Percentiles rank a stretch among this genome's conserved stretches.
phyloP scores from a whole-genome alignment of 345 rosid species.

The Salix koriyanagi region DNA sequence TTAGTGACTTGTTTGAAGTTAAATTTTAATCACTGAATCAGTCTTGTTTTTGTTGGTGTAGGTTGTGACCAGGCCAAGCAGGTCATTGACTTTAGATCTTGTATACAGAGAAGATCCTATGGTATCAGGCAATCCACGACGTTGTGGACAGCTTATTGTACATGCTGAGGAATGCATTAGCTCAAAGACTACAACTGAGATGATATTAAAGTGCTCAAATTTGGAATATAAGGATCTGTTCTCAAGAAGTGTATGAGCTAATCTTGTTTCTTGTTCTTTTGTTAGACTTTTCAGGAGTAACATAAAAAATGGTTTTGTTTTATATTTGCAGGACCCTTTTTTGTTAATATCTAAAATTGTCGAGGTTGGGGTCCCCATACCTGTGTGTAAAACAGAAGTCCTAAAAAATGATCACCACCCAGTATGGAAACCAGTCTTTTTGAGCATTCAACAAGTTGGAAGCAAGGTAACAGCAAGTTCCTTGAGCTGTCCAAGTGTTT shows the following conservation, averaged over 20 bases:
- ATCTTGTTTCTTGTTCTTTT: conserved; percentile 13
- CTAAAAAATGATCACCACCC: conserved; percentile 68
- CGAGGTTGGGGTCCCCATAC: conserved; percentile 56
- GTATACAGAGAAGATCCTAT: conserved; percentile 45
- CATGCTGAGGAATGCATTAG: conserved; percentile 82
- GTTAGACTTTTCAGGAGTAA: not conserved
- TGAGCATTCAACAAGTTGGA: conserved; percentile 83
- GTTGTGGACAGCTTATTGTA: conserved; percentile 58
- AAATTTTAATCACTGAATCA: not conserved
- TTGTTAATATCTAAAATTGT: conserved; percentile 74
- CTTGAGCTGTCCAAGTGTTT: not conserved
- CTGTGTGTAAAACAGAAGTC: conserved; percentile 88
- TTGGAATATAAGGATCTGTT: conserved; percentile 77
- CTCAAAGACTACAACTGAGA: conserved; percentile 67
- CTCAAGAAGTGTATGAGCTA: conserved; percentile 69
- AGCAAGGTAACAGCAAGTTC: conserved; percentile 56
- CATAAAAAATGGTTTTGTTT: conserved; percentile 7
- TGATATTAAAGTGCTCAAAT: conserved; percentile 67
- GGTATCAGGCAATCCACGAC: conserved; percentile 31
- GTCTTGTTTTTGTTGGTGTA: conserved; percentile 20
- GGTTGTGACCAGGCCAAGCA: conserved; percentile 49
- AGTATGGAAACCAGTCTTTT: conserved; percentile 66
- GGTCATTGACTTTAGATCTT: conserved; percentile 54
- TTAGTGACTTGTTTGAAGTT: not conserved
- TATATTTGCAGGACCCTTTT: conserved; percentile 69